Conservation (phyloP, 2,329 filamentous ascomycete species). For the Arthrobotrys musiformis region DNA sequence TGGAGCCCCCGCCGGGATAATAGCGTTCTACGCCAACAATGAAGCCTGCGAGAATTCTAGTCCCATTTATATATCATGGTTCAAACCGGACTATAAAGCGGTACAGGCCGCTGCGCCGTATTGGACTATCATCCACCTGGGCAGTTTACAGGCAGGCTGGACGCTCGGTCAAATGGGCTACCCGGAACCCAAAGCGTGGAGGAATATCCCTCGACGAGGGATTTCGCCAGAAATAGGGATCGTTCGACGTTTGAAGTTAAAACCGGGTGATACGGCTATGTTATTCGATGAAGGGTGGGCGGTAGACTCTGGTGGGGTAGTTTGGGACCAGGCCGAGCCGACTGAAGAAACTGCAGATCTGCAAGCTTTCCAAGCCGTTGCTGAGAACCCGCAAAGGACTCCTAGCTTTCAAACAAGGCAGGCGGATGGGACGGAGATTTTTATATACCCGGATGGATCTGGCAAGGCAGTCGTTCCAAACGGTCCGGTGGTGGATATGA, state of each 20-base stretch:
- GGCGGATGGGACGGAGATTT: background rate
- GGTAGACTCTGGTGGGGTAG: background rate
- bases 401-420: background rate
- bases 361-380: background rate
- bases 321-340: background rate
- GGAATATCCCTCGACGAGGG: background rate
- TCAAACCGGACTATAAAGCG: background rate
- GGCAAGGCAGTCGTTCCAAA: background rate
- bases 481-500: background rate
- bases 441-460: constrained; percentile 12
- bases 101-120: background rate
- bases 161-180: background rate
- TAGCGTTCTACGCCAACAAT: constrained; percentile 3
- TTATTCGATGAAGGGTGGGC: constrained; percentile 22
- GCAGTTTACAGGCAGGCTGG: background rate
- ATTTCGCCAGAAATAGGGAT: background rate
- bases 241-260: background rate
- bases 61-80: constrained; percentile 10
- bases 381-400: background rate
- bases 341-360: background rate
- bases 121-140: background rate
- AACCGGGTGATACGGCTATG: background rate
- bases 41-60: background rate
- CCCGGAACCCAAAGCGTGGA: constrained; percentile 6
- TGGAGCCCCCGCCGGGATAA: background rate